Evolutionary conservation across 495 filamentous ascomycete genomes (phyloP).

Genomic region (Evernia prunastri): DNA sequence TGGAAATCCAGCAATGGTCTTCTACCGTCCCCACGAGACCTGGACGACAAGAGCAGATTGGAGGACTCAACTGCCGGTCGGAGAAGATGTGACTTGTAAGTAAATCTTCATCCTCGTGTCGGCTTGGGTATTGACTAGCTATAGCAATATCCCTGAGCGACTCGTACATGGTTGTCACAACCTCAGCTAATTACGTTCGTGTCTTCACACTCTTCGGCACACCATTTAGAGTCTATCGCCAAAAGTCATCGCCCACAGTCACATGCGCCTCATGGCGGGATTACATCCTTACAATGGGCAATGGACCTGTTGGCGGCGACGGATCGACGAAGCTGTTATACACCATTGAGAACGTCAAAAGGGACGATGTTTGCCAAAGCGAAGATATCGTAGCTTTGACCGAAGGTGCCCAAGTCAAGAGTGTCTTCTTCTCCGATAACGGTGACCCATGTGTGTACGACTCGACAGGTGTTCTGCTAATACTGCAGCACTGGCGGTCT

Average conservation of each 20-base stretch:
- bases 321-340: constrained; percentile 72
- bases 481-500: constrained; percentile 83
- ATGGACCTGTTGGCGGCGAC: constrained; percentile 74
- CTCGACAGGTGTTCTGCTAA: constrained; percentile 74
- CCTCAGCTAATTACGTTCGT: constrained; percentile 76
- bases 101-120: neutral
- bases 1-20: constrained; percentile 70
- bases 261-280: constrained; percentile 89
- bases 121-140: neutral
- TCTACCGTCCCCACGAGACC: constrained; percentile 93
- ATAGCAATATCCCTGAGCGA: constrained; percentile 84
- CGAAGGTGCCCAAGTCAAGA: constrained; percentile 60
- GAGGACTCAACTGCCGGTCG: constrained; percentile 73
- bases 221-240: constrained; percentile 78
- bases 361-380: constrained; percentile 85
- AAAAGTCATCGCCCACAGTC: constrained; percentile 82
- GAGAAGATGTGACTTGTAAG: constrained; percentile 64
- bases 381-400: constrained; percentile 85
- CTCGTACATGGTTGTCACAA: constrained; percentile 81
- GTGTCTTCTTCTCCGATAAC: constrained; percentile 83
- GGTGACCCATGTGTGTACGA: constrained; percentile 96
- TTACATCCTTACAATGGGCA: constrained; percentile 89
- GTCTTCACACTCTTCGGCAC: constrained; percentile 90
- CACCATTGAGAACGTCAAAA: constrained; percentile 86
- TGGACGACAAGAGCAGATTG: constrained; percentile 91